A percentile compares a stretch with the other conserved stretches of the same genome.
These are phyloP conservation scores for Colletotrichum tanaceti DNA, from an alignment of 2,329 filamentous ascomycete genomes.

Conservation along the genomic window DNA sequence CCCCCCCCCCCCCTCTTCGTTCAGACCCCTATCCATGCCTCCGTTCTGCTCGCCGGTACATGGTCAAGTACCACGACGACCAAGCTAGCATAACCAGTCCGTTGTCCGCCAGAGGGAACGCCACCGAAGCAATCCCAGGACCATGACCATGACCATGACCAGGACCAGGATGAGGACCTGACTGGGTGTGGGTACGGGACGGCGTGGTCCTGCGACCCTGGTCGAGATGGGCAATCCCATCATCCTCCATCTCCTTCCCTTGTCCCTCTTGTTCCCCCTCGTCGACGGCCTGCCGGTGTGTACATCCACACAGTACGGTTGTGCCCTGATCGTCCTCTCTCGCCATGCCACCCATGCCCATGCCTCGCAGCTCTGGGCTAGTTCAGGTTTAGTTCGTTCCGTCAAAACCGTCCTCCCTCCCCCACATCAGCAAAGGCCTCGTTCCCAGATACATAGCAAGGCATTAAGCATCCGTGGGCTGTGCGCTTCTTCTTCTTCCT, in stretches of 20 bases:
- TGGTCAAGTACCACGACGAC: conserved; percentile 36
- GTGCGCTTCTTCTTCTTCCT: conserved; percentile 43
- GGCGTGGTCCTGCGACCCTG: conserved; percentile 38
- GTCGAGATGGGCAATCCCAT: conserved; percentile 37
- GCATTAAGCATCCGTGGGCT: conserved; percentile 46
- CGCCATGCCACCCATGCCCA: conserved; percentile 51
- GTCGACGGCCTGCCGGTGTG: conserved; percentile 20
- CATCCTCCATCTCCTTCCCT: conserved; percentile 15
- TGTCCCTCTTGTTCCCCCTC: conserved; percentile 21
- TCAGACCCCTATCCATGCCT: conserved; percentile 51
- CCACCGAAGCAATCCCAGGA: conserved; percentile 43
- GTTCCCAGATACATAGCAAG: conserved; percentile 50
- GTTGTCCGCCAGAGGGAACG: conserved; percentile 39
- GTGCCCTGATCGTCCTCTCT: conserved; percentile 46
- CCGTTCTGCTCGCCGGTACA: conserved; percentile 25
- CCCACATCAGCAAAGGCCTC: conserved; percentile 48
- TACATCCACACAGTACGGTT: background rate
- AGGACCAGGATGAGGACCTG: conserved; percentile 32
- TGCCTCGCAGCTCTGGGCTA: conserved; percentile 53
- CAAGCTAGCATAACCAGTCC: conserved; percentile 40
- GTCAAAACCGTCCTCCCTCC: conserved; percentile 49
- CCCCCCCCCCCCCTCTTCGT: conserved; percentile 24
- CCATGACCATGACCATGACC: conserved; percentile 11
- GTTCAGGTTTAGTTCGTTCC: conserved; percentile 53
- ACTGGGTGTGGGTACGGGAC: conserved; percentile 37